phyloP scores from a whole-genome alignment of 2,329 filamentous ascomycete genomes.

The Chlorencoelia australis region DNA sequence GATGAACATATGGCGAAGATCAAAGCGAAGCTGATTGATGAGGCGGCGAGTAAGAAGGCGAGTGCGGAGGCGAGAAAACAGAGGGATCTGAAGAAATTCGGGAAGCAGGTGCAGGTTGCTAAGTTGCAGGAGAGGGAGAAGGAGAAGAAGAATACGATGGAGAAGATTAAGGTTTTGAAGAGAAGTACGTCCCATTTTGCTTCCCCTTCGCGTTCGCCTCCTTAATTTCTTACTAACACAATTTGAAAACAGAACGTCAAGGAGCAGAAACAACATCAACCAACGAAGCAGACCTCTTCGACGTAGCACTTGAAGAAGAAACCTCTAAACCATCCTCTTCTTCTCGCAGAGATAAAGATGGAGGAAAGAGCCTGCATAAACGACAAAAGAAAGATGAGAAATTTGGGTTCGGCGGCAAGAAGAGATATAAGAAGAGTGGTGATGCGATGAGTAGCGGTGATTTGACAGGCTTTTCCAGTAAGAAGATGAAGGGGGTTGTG shows the following conservation, averaged over 20 bases:
- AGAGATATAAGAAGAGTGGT: slow-evolving; percentile 80
- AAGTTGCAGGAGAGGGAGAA: slow-evolving; percentile 92
- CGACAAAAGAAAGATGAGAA: slow-evolving; percentile 90
- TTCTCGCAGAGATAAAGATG: slow-evolving; percentile 11
- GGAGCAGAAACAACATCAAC: slow-evolving; percentile 47
- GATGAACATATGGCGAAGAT: slow-evolving; percentile 98
- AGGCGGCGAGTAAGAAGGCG: slow-evolving; percentile 86
- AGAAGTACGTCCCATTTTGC: slow-evolving; percentile 60
- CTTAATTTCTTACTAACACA: slow-evolving; percentile 18
- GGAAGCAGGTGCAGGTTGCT: slow-evolving; percentile 93
- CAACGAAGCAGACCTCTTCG: slow-evolving; percentile 81
- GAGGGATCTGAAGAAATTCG: slow-evolving; percentile 96
- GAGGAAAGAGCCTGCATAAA: slow-evolving; percentile 52
- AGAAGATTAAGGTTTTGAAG: slow-evolving; percentile 93
- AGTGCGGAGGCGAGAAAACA: slow-evolving; percentile 82
- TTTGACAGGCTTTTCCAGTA: slow-evolving; percentile 66
- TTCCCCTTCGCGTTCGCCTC: slow-evolving; percentile 12
- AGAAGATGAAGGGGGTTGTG: slow-evolving; percentile 70
- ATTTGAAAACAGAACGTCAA: slow-evolving; percentile 71
- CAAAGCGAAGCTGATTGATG: slow-evolving; percentile 84
- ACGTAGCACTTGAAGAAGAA: slow-evolving; percentile 66
- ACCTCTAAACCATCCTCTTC: slow-evolving; percentile 10
- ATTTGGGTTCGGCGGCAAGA: slow-evolving; percentile 94
- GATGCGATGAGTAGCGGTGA: slow-evolving; percentile 78
- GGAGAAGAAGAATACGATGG: slow-evolving; percentile 83